Conservation (phyloP, 2,329 filamentous ascomycete species). For the Exophiala mesophila region DNA sequence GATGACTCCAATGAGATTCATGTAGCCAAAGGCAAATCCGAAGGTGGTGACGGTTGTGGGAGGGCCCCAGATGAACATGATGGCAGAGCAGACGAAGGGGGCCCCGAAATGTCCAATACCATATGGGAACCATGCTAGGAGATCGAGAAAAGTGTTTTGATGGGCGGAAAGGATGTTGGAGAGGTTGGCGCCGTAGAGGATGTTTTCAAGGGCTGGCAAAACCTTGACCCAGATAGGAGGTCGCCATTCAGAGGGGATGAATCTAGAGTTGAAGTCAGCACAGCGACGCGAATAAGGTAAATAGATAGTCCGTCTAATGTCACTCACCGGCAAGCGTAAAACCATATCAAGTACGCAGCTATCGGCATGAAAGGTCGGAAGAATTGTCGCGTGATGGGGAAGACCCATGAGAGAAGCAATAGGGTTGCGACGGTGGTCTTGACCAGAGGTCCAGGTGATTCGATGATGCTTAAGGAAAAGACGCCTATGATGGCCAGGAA, state of each 20-base stretch:
- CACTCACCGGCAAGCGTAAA: constrained; percentile 86
- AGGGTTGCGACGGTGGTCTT: constrained; percentile 69
- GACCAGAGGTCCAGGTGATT: constrained; percentile 67
- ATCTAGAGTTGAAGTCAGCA: constrained; percentile 49
- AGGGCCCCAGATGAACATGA: constrained; percentile 84
- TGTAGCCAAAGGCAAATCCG: constrained; percentile 82
- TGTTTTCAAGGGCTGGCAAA: constrained; percentile 89
- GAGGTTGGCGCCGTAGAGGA: constrained; percentile 90
- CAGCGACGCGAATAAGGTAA: background rate
- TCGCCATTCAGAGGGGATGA: constrained; percentile 81
- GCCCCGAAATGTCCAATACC: constrained; percentile 85
- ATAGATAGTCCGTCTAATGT: constrained; percentile 2
- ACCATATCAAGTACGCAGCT: constrained; percentile 81
- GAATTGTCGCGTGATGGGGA: constrained; percentile 85
- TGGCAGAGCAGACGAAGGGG: constrained; percentile 69
- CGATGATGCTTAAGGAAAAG: constrained; percentile 79
- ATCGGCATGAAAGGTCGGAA: constrained; percentile 83
- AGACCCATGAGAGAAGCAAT: constrained; percentile 64
- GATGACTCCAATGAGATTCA: constrained; percentile 80
- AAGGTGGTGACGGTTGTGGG: constrained; percentile 81
- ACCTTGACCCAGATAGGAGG: constrained; percentile 95
- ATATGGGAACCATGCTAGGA: constrained; percentile 91
- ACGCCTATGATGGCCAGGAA: constrained; percentile 68
- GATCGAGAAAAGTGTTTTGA: constrained; percentile 74
- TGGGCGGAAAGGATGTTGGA: constrained; percentile 93